Percentiles rank a stretch among this genome's conserved stretches.
Evolutionary conservation across 1,139 yeast genomes (phyloP).

Genomic region (Meyerozyma elateridarum): DNA sequence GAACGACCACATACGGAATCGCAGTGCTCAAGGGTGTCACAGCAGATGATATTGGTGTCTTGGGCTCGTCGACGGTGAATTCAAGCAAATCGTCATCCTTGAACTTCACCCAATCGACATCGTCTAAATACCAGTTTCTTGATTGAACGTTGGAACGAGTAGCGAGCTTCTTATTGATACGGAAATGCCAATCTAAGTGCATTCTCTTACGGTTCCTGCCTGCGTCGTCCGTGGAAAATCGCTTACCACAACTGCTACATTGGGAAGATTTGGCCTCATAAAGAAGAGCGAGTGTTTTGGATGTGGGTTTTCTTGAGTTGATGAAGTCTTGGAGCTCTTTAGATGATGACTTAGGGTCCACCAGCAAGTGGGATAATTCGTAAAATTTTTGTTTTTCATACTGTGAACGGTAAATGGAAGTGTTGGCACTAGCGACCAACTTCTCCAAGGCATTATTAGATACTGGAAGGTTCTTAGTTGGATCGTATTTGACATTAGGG

Average conservation of each 20-base stretch:
- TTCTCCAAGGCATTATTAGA: slow-evolving; percentile 31
- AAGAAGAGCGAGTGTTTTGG: slow-evolving; percentile 30
- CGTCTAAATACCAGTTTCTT: slow-evolving; percentile 79
- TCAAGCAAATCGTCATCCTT: slow-evolving; percentile 54
- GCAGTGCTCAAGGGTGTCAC: slow-evolving; percentile 9
- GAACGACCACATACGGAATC: slow-evolving; percentile 61
- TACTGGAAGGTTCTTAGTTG: slow-evolving; percentile 14
- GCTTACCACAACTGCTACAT: slow-evolving; percentile 85
- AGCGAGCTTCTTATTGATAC: slow-evolving; percentile 77
- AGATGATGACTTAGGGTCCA: slow-evolving; percentile 16
- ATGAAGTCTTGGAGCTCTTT: slow-evolving; percentile 35
- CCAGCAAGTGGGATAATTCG: slow-evolving; percentile 26
- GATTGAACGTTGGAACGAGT: slow-evolving; percentile 49
- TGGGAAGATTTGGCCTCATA: slow-evolving; percentile 68
- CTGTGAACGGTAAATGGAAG: slow-evolving; percentile 15
- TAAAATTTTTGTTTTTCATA: slow-evolving; percentile 21
- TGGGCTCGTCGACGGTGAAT: slow-evolving; percentile 16
- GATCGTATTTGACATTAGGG: slow-evolving; percentile 30
- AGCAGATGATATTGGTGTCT: slow-evolving; percentile 6
- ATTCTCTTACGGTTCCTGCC: slow-evolving; percentile 51
- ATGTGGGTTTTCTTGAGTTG: slow-evolving; percentile 27
- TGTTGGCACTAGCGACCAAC: slow-evolving; percentile 17
- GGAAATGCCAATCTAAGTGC: slow-evolving; percentile 95
- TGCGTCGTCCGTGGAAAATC: slow-evolving; percentile 62
- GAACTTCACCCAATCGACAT: slow-evolving; percentile 69